phyloP scores from a whole-genome alignment of 345 rosid genomes.

The Excoecaria cochinchinensis region DNA sequence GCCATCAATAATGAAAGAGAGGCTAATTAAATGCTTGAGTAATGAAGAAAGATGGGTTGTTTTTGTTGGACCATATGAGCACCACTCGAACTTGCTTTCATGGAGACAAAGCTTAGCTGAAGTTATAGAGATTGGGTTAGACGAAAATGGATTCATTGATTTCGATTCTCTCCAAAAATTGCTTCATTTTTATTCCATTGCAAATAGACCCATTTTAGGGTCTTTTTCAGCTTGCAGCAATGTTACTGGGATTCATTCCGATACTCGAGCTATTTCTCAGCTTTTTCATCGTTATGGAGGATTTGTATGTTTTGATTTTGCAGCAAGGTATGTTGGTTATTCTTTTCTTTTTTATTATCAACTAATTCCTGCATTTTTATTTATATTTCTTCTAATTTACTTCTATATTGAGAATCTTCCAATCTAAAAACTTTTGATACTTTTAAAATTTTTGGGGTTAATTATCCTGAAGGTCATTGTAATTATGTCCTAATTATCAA shows the following conservation, averaged over 20 bases:
- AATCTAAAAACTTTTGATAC: no score
- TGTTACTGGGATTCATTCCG: slow-evolving; percentile 44
- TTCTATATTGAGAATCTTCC: no score
- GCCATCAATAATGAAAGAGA: slow-evolving; percentile 43
- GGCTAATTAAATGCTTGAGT: slow-evolving; percentile 29
- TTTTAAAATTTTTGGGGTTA: no score
- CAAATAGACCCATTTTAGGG: slow-evolving; percentile 48
- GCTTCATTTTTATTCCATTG: slow-evolving; percentile 25
- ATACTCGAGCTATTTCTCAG: slow-evolving; percentile 46
- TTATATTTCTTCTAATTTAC: no score
- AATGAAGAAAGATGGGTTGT: slow-evolving; percentile 56
- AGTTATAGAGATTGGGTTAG: slow-evolving; percentile 52
- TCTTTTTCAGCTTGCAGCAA: slow-evolving; percentile 70
- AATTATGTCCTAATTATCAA: no score
- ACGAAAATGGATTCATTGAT: slow-evolving; percentile 36
- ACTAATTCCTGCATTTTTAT: no score
- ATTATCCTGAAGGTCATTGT: no score
- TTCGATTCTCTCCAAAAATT: slow-evolving; percentile 27
- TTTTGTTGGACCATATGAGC: slow-evolving; percentile 63
- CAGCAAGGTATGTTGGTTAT: slow-evolving; percentile 50
- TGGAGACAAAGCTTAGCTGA: slow-evolving; percentile 66
- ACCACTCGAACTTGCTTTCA: slow-evolving; percentile 62
- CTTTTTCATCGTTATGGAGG: slow-evolving; percentile 50
- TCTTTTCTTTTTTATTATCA: no score
- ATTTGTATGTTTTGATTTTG: slow-evolving; percentile 61